Base-by-base conservation (phyloP, 441 rosid species). In the Flueggea neowawraea region DNA sequence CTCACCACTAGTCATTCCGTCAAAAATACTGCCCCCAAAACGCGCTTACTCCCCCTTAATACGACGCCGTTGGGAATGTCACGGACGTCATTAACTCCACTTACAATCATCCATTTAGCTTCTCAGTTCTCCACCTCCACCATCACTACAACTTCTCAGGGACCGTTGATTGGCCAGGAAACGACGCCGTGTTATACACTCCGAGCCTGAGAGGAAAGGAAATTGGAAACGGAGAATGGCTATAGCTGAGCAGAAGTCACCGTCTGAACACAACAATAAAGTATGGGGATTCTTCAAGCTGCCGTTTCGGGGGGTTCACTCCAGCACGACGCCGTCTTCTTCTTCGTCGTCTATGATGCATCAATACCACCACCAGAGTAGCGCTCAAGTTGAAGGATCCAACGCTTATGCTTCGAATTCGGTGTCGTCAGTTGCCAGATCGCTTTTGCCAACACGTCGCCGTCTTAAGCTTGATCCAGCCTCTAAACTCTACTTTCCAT, bases 381-480 rank as follows among this genome's bases (percentile, higher is more conserved):
- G 61, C 69, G 58, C 75, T 43, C 80, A 70, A 16, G 69, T 68
- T 41, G 96, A 89, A 53, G 94, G 94, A 78, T 80, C 96, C 31
- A 73, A 69, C 66, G 76, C 69, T 10, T 84, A 69, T 0, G 71
- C 64, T 61, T 65, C 91, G 47, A 84, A 55, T 63, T 82, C 96
- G 48, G 95, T 91, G 2, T 87, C 97, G 5, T 80, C 85, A 4
- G 96, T 95, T 5, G 99, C 96, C 3, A 82, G 84, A 79, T 89
- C 96, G 31, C 66, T 95, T 58, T 74, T 89, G 14, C 97, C 91
- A 3, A 66, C 83, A 0, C 84, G 94, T 41, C 89, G 96, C 45
- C 76, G 96, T 28, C 94, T 91, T 69, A 86, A 86, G 84, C 96
- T 95, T 52, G 99, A 95, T 79, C 97, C 99, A 3, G 59, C 96